Percentiles rank a stretch among this genome's conserved stretches.
phyloP scores from a whole-genome alignment of 306 rosid genomes.

The Corylus heterophylla region DNA sequence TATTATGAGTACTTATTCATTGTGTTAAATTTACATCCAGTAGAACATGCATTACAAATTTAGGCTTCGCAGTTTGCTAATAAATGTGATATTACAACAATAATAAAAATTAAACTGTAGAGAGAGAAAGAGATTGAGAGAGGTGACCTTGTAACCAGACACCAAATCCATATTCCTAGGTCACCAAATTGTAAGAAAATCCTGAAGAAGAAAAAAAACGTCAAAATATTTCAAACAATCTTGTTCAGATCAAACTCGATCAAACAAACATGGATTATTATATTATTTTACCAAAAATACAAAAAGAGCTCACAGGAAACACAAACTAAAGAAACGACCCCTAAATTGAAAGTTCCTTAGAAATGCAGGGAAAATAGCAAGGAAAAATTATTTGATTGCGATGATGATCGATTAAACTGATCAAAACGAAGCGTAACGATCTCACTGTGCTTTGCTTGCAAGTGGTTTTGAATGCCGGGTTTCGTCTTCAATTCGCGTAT shows the following conservation, averaged over 20 bases:
- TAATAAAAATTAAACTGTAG: not conserved
- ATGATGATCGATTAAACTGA: not conserved
- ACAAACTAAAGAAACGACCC: slow-evolving; percentile 1
- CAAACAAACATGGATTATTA: not conserved
- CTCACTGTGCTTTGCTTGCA: not conserved
- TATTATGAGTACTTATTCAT: not conserved
- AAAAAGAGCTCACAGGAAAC: not conserved
- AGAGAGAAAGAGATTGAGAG: not conserved
- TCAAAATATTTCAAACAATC: not conserved
- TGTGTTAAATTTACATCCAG: not conserved
- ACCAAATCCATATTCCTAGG: slow-evolving; percentile 81
- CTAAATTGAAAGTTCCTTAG: not conserved
- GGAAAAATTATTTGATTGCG: not conserved
- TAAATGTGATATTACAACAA: not conserved
- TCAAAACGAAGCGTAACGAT: not conserved
- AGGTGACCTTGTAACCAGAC: slow-evolving; percentile 86
- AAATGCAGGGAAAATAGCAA: not conserved
- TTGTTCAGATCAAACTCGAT: not conserved
- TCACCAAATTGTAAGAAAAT: slow-evolving; percentile 23
- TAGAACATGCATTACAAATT: slow-evolving; percentile 4
- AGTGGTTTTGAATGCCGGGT: not conserved
- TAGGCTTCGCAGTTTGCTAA: not conserved
- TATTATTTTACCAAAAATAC: not conserved
- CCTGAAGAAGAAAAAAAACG: not conserved
- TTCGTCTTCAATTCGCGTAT: not conserved